Evolutionary conservation across 2,329 filamentous ascomycete species (phyloP).

Genomic region (Thelonectria discophora): DNA sequence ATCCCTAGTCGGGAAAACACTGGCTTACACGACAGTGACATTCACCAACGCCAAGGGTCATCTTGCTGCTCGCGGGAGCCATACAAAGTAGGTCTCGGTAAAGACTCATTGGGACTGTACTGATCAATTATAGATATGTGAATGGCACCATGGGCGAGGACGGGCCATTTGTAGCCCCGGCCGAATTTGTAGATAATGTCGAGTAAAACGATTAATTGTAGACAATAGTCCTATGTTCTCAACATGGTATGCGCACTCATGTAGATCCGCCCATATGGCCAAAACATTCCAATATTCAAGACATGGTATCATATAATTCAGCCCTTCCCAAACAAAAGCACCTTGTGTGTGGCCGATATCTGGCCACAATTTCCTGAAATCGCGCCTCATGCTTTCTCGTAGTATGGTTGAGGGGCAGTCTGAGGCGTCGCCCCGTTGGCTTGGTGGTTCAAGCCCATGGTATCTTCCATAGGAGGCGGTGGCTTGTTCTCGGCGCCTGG

Average conservation of each 20-base stretch:
- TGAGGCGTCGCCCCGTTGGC: slow-evolving; percentile 42
- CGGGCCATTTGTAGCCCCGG: slow-evolving; percentile 50
- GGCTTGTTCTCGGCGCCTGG: slow-evolving; percentile 18
- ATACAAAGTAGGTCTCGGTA: slow-evolving; percentile 65
- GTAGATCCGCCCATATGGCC: slow-evolving; percentile 10
- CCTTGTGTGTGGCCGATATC: background rate
- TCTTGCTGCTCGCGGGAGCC: slow-evolving; percentile 68
- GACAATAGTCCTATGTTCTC: slow-evolving; percentile 7
- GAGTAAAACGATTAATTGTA: slow-evolving; percentile 36
- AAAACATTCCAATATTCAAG: slow-evolving; percentile 18
- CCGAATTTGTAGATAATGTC: slow-evolving; percentile 47
- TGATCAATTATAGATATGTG: slow-evolving; percentile 52
- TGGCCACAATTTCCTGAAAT: background rate
- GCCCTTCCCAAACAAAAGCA: slow-evolving; percentile 2
- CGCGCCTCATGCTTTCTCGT: slow-evolving; percentile 33
- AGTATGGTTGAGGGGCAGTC: slow-evolving; percentile 30
- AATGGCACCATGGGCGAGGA: slow-evolving; percentile 49
- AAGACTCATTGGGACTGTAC: background rate
- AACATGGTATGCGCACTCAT: slow-evolving; percentile 5
- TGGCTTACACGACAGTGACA: slow-evolving; percentile 68
- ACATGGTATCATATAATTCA: slow-evolving; percentile 35
- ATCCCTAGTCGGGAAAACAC: slow-evolving; percentile 65
- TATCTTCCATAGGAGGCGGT: slow-evolving; percentile 42
- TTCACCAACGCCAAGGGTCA: slow-evolving; percentile 69
- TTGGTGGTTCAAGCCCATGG: slow-evolving; percentile 46